Evolutionary conservation across 495 filamentous ascomycete species (phyloP).

Genomic region (Hyaloscypha hepaticicola): DNA sequence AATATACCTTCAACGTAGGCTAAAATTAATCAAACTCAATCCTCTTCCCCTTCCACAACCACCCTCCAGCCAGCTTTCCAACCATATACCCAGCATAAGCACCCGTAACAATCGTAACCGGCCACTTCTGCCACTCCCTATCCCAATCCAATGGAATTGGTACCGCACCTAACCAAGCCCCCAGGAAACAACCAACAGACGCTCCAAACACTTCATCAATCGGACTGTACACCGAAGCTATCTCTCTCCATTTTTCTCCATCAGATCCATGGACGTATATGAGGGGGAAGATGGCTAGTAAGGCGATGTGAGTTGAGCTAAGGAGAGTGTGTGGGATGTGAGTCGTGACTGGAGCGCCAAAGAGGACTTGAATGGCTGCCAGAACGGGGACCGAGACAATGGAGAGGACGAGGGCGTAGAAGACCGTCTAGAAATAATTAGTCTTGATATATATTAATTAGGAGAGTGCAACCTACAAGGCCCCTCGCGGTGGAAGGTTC

Average conservation of each 20-base stretch:
- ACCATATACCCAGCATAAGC: constrained; percentile 66
- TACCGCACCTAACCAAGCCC: constrained; percentile 76
- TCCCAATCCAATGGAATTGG: constrained; percentile 96
- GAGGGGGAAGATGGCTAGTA: constrained; percentile 71
- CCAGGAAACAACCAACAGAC: constrained; percentile 58
- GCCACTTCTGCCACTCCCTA: constrained; percentile 97
- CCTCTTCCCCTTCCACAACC: constrained; percentile 59
- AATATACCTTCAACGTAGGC: too few relatives aligned
- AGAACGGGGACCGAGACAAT: constrained; percentile 57
- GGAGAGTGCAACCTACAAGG: constrained; percentile 32
- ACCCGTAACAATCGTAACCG: constrained; percentile 80
- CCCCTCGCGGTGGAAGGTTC: constrained; percentile 37
- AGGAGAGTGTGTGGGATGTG: constrained; percentile 77
- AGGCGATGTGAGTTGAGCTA: constrained; percentile 74
- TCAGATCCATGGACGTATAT: constrained; percentile 86
- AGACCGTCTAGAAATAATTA: constrained; percentile 48
- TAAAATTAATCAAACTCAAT: constrained; percentile 51
- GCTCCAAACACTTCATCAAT: constrained; percentile 71
- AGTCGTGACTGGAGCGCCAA: constrained; percentile 87
- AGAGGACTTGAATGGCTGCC: constrained; percentile 68
- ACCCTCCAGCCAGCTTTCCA: constrained; percentile 60
- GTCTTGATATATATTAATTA: neutral
- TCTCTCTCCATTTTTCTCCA: constrained; percentile 66
- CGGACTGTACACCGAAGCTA: constrained; percentile 54
- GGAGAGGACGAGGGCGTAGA: constrained; percentile 63